These are phyloP conservation scores for Trichophyton benhamiae DNA, from an alignment of 2,329 filamentous ascomycete genomes.

Conservation along the genomic window DNA sequence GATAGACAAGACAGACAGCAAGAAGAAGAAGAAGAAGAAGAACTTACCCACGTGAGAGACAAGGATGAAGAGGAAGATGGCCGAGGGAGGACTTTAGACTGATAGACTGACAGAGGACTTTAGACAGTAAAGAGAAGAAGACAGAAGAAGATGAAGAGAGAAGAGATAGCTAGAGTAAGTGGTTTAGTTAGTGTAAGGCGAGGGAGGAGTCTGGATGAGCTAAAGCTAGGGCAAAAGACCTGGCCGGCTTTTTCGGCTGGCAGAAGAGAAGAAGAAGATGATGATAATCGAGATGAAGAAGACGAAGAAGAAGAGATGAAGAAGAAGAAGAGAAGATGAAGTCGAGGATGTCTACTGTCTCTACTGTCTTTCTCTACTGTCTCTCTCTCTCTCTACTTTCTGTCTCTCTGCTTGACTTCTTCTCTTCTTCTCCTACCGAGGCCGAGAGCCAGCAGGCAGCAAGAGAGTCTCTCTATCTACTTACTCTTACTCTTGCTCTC, in stretches of 20 bases:
- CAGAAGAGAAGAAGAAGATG: background rate
- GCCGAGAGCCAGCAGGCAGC: background rate
- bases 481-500: no score
- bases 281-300: background rate
- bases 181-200: background rate
- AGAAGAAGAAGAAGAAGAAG: constrained; percentile 2
- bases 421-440: background rate
- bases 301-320: background rate
- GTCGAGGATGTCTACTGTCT: background rate
- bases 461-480: no score
- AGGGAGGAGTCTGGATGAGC: background rate
- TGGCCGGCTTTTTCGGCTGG: background rate
- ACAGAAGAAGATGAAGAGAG: constrained; percentile 10
- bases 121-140: constrained; percentile 7
- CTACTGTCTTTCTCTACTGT: no score
- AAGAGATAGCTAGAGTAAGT: background rate
- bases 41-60: constrained; percentile 6
- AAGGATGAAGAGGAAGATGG: background rate
- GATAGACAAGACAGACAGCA: background rate
- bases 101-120: no score
- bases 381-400: background rate
- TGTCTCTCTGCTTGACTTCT: background rate
- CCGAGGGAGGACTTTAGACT: background rate
- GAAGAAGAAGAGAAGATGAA: background rate
- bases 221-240: background rate